Evolutionary conservation across 2,329 filamentous ascomycete genomes (phyloP).

Genomic region (Macrophomina pseudophaseolina): DNA sequence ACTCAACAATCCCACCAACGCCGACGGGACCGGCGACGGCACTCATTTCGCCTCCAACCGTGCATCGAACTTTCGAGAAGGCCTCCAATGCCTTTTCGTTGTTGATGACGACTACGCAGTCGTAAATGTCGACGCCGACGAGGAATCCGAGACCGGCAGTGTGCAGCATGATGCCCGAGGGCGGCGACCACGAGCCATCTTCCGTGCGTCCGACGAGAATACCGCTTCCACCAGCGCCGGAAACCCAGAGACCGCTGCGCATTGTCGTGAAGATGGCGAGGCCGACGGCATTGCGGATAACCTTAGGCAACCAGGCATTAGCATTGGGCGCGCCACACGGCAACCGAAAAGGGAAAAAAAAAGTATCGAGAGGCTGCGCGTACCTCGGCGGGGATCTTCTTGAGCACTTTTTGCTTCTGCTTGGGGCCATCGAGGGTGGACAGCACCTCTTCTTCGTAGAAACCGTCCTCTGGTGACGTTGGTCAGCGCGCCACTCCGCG

Average conservation of each 20-base stretch:
- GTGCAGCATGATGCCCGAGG: conserved; percentile 88
- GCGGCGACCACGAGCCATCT: conserved; percentile 89
- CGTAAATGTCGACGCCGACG: conserved; percentile 92
- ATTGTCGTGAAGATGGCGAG: conserved; percentile 95
- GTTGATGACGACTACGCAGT: conserved; percentile 93
- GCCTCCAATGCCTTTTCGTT: conserved; percentile 81
- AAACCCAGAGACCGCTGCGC: conserved; percentile 90
- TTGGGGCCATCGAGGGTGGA: conserved; percentile 56
- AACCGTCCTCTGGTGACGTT: conserved; percentile 63
- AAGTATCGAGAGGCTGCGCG: background rate
- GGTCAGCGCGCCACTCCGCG: conserved; percentile 27
- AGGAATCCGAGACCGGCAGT: conserved; percentile 88
- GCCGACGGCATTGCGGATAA: conserved; percentile 87
- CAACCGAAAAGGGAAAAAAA: background rate
- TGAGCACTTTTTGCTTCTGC: conserved; percentile 68
- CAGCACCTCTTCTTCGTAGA: conserved; percentile 64
- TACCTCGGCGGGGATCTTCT: conserved; percentile 78
- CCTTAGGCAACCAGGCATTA: conserved; percentile 47
- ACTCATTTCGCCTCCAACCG: conserved; percentile 80
- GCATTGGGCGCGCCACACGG: background rate
- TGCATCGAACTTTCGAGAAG: conserved; percentile 79
- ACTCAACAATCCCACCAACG: conserved; percentile 74
- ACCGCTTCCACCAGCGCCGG: conserved; percentile 87
- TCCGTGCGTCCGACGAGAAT: conserved; percentile 82
- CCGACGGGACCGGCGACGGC: conserved; percentile 79